These are phyloP conservation scores for Gremmenia infestans DNA, from an alignment of 2,329 filamentous ascomycete species.

Conservation along the genomic window DNA sequence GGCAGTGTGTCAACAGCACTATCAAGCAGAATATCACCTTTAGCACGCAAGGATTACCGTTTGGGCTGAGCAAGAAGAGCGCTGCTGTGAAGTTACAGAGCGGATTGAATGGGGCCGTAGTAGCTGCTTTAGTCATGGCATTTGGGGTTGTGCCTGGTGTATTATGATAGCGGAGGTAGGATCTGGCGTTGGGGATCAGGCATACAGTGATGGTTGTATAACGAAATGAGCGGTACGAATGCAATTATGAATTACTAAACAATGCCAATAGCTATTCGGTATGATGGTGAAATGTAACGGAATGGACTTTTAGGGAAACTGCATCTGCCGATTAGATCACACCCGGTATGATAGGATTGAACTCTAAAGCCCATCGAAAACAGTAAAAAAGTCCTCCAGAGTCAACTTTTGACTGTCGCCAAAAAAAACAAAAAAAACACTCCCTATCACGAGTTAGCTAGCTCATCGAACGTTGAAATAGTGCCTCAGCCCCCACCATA, in stretches of 20 bases:
- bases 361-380: too few species aligned
- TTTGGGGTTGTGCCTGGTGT: constrained; percentile 10
- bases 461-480: too few species aligned
- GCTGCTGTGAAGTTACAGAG: constrained; percentile 4
- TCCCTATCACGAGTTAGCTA: too few species aligned
- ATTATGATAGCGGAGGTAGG: constrained; percentile 8
- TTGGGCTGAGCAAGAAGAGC: constrained; percentile 32
- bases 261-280: too few species aligned
- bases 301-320: too few species aligned
- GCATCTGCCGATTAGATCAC: too few species aligned
- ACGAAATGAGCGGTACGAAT: not conserved
- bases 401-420: too few species aligned
- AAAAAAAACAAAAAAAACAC: too few species aligned
- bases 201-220: not conserved
- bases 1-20: constrained; percentile 60
- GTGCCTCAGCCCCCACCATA: not conserved
- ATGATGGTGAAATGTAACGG: too few species aligned
- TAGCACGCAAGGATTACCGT: constrained; percentile 54
- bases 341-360: too few species aligned
- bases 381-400: too few species aligned
- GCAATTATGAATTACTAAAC: too few species aligned
- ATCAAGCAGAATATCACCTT: constrained; percentile 70
- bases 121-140: constrained; percentile 10
- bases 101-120: constrained; percentile 6
- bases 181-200: not conserved